A percentile compares a stretch with the other conserved stretches of the same genome.
Conservation (phyloP, 352 stramenopile species). For the Thraustotheca clavata region DNA sequence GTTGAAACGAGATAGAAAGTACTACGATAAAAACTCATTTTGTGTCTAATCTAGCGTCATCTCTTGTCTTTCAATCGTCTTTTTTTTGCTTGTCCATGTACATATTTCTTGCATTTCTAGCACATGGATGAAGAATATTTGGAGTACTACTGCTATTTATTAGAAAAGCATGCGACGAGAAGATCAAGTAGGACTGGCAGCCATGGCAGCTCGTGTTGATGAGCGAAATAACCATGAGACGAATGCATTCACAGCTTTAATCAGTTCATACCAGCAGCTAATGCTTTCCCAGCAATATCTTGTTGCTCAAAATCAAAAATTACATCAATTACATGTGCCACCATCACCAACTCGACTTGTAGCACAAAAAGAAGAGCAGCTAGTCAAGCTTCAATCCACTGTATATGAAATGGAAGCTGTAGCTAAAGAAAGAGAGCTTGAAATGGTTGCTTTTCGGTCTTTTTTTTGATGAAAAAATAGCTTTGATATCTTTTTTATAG, state of each 20-base stretch:
- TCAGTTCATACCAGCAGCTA: slow-evolving; percentile 62
- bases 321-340: slow-evolving; percentile 20
- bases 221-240: slow-evolving; percentile 55
- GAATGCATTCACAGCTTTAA: slow-evolving; percentile 43
- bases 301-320: neutral
- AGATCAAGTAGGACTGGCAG: neutral
- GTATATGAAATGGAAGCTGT: neutral
- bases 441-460: slow-evolving; percentile 58
- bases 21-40: slow-evolving; percentile 18
- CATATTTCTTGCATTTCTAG: too few species aligned
- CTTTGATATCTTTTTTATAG: slow-evolving; percentile 5
- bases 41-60: too few species aligned
- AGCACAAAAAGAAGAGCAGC: slow-evolving; percentile 20
- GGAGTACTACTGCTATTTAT: too few species aligned
- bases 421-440: slow-evolving; percentile 41
- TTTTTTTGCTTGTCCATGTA: too few species aligned
- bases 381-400: slow-evolving; percentile 14
- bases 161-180: neutral
- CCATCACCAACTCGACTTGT: slow-evolving; percentile 22
- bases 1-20: slow-evolving; percentile 17
- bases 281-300: slow-evolving; percentile 31
- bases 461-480: slow-evolving; percentile 25
- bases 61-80: too few species aligned
- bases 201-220: slow-evolving; percentile 38
- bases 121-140: too few species aligned